phyloP scores from a whole-genome alignment of 2,329 filamentous ascomycete genomes.

The Alternaria triticina region DNA sequence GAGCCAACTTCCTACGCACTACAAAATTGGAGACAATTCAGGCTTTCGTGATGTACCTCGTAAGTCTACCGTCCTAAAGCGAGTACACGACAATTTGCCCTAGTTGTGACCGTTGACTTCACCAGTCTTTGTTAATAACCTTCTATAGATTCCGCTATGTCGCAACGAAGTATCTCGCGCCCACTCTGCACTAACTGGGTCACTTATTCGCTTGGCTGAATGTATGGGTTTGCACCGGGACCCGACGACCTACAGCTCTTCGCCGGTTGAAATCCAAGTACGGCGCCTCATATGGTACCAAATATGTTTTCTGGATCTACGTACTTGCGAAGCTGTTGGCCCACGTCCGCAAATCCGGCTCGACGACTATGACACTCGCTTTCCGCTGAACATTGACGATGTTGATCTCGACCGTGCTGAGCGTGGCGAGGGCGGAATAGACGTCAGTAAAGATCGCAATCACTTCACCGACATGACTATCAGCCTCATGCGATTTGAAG shows the following conservation, averaged over 20 bases:
- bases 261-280: constrained; percentile 72
- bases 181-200: constrained; percentile 74
- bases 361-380: constrained; percentile 76
- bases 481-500: constrained; percentile 72
- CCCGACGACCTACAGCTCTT: constrained; percentile 69
- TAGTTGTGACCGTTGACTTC: not conserved
- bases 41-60: constrained; percentile 77
- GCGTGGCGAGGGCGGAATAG: constrained; percentile 36
- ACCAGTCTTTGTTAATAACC: constrained; percentile 1
- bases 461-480: constrained; percentile 73
- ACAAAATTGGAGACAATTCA: constrained; percentile 77
- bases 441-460: constrained; percentile 55
- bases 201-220: constrained; percentile 75
- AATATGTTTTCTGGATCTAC: constrained; percentile 76
- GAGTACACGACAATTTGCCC: too few species aligned
- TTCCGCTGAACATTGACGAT: constrained; percentile 75
- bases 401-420: constrained; percentile 59
- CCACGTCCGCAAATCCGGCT: constrained; percentile 73
- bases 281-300: constrained; percentile 79
- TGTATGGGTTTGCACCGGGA: constrained; percentile 80
- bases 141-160: constrained; percentile 69
- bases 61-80: constrained; percentile 47
- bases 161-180: constrained; percentile 74
- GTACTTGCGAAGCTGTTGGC: constrained; percentile 76
- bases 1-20: constrained; percentile 74